Percentiles rank a stretch among this genome's conserved stretches.
Conservation (phyloP, 208 protist genomes). For the Herpetomonas tarakana region DNA sequence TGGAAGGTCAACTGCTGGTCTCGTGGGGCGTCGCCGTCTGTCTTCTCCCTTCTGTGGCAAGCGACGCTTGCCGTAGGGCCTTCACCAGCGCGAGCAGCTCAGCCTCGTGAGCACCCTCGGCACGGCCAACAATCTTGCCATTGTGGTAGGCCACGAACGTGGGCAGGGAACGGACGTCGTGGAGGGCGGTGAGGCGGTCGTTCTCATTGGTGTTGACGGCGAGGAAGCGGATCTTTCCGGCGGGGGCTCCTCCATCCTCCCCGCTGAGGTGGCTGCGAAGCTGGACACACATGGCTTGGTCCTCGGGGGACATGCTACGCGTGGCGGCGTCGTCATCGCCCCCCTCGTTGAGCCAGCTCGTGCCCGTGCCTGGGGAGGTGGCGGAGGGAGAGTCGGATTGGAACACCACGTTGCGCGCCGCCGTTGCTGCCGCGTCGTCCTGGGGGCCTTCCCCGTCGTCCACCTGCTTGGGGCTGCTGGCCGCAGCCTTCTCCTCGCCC, state of each 20-base stretch:
- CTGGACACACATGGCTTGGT: neutral
- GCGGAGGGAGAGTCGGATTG: neutral
- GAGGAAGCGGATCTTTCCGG: constrained; percentile 34
- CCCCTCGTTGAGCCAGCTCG: neutral
- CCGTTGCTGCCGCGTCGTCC: no score
- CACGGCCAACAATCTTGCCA: constrained; percentile 59
- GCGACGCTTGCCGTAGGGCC: constrained; percentile 3
- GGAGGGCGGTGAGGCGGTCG: constrained; percentile 59
- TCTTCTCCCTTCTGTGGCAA: no score
- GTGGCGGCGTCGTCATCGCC: neutral
- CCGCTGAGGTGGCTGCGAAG: neutral
- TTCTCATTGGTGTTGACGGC: constrained; percentile 80
- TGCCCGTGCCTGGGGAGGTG: neutral
- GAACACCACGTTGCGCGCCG: neutral
- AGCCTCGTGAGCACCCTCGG: constrained; percentile 63
- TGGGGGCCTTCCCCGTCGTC: neutral
- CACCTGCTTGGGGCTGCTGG: no score
- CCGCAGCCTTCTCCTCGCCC: neutral
- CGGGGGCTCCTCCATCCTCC: neutral
- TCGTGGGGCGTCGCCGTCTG: no score
- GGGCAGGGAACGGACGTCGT: constrained; percentile 83
- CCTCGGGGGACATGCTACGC: neutral
- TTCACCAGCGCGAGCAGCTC: constrained; percentile 53
- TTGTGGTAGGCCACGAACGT: constrained; percentile 81
- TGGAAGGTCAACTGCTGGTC: no score